Evolutionary conservation across 2,329 filamentous ascomycete species (phyloP), one percentile per base, ranked within the genome.

Genomic region (Exophiala aquamarina): DNA sequence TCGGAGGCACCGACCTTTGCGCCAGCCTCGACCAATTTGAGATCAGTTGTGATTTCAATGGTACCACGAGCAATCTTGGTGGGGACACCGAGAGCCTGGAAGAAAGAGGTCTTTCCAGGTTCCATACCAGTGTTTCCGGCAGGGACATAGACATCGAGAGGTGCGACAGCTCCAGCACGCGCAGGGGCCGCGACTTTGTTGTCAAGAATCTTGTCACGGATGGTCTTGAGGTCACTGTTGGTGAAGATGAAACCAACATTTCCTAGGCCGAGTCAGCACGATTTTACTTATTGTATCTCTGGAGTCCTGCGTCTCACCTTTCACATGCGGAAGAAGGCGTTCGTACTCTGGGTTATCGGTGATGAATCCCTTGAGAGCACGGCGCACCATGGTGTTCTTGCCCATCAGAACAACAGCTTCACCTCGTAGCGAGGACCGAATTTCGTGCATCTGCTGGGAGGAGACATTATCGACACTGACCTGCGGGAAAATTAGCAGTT

Each of bases 61-160:
- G 93, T 98, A 94, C 93, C 94, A 95, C 93, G 93, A 72, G 93
- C 93, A 79, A 98, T 98, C 90, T 98, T 98, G 84, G 93, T 98
- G 71, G 93, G 93, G 72, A 98, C 90, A 89, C 92, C 92, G 77
- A 98, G 93, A 68, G 93, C 93, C 86, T 98, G 93, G 91, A 98
- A 98, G 90, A 98, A 98, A 72, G 93, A 97, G 70, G 93, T 98
- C 88, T 98, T 98, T 76, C 94, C 94, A 72, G 93, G 94, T 77
- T 98, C 93, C 93, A 98, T 98, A 79, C 93, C 93, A 68, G 93
- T 98, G 87, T 98, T 98, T 77, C 93, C 93, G 64, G 91, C 93
- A 62, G 93, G 93, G 63, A 98, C 74, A 80, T 78, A 98, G 72
- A 98, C 93, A 75, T 98, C 94, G 68, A 71, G 76, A 62, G 94